Evolutionary conservation across 2,329 filamentous ascomycete genomes (phyloP).

Genomic region (Xylariaceae sp.): DNA sequence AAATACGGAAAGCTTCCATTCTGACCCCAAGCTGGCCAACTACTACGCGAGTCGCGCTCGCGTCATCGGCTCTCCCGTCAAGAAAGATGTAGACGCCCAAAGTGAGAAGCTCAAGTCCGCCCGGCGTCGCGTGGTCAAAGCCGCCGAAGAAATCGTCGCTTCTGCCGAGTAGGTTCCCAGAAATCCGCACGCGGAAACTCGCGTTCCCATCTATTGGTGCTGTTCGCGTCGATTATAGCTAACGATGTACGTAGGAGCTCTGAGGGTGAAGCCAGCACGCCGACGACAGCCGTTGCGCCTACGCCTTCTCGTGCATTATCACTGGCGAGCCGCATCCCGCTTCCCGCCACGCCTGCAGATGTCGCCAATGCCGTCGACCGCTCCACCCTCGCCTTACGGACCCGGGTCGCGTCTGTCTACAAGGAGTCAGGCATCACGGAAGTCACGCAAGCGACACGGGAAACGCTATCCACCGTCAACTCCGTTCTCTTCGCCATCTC

Average conservation of each 20-base stretch:
- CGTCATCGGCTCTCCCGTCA: slow-evolving; percentile 51
- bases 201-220: not conserved
- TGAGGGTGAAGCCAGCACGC: slow-evolving; percentile 35
- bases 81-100: slow-evolving; percentile 29
- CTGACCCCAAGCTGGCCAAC: slow-evolving; percentile 61
- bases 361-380: slow-evolving; percentile 74
- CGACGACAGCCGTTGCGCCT: slow-evolving; percentile 45
- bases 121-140: slow-evolving; percentile 37
- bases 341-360: slow-evolving; percentile 75
- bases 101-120: slow-evolving; percentile 27
- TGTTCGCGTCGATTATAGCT: slow-evolving; percentile 37
- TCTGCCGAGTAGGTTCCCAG: slow-evolving; percentile 67
- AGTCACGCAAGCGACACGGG: slow-evolving; percentile 61
- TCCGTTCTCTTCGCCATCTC: slow-evolving; percentile 66
- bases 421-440: slow-evolving; percentile 64
- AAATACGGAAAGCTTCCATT: slow-evolving; percentile 61
- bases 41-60: slow-evolving; percentile 71
- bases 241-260: slow-evolving; percentile 48
- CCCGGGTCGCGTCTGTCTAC: slow-evolving; percentile 61
- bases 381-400: slow-evolving; percentile 61
- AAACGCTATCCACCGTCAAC: slow-evolving; percentile 66
- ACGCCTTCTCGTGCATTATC: slow-evolving; percentile 51
- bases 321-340: slow-evolving; percentile 59
- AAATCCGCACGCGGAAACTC: slow-evolving; percentile 52
- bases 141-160: slow-evolving; percentile 64